Evolutionary conservation across 1,284 basidiomycete species (phyloP), one percentile per base, ranked within the genome.

Genomic region (Trichosporon sp.): DNA sequence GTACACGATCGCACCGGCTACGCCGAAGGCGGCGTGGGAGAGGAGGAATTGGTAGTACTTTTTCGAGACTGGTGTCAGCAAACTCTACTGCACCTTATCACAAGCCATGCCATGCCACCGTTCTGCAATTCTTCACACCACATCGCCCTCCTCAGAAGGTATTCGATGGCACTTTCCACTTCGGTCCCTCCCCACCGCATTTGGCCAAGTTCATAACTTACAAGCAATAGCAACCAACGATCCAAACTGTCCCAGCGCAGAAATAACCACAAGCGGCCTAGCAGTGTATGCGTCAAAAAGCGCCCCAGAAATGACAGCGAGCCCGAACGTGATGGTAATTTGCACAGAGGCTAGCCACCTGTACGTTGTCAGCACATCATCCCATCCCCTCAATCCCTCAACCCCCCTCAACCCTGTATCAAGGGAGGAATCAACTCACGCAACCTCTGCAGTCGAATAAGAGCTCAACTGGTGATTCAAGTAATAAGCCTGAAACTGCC

Each of bases 41-140:
- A 79, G 71, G 16, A 79, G 63, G 64, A 80, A 74, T 56, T 80
- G 77, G 62, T 75, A 80, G 65, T 74, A 80, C 54, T 73, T 64
- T 14, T 72, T 69, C 57, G 74, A 78, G 69, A 80, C 76, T 77
- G 49, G n/a, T 1, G 36, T 58, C 59, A 40, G 59, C 49, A 14
- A 8, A 21, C 6, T 4, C 14, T 19, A 16, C 19, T n/a, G 19
- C 21, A 11, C 21, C 21, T 11, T n/a, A 49, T n/a, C n/a, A n/a
- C n/a, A n/a, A n/a, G n/a, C n/a, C n/a, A n/a, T n/a, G n/a, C n/a
- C n/a, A n/a, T n/a, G n/a, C n/a, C n/a, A n/a, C n/a, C n/a, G n/a
- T n/a, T n/a, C n/a, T n/a, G n/a, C n/a, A n/a, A n/a, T n/a, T n/a
- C n/a, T n/a, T n/a, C n/a, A n/a, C n/a, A n/a, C n/a, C n/a, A n/a